Evolutionary conservation across 164 flowering plant genomes (phyloP), one percentile per base, ranked within the genome.

Genomic region (Aristolochia fimbriata): DNA sequence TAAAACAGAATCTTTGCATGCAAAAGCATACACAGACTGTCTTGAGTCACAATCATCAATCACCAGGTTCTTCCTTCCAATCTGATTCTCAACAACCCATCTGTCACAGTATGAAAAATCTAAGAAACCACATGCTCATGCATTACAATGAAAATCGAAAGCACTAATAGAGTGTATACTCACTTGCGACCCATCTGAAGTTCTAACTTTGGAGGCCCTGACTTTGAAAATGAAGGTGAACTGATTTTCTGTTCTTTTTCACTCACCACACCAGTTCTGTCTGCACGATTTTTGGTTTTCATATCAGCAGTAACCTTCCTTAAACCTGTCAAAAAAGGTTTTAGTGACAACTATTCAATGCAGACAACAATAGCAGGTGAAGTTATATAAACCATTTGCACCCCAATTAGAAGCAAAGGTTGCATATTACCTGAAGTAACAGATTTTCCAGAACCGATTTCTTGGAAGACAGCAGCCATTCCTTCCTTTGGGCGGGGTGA

Each of bases 21-120:
- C 96, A 80, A 62, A 94, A 49, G 85, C 68, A 78, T 94, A 91
- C 0, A 94, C 96, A 21, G 96, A 83, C 63, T 91, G 97, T 49
- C 79, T 91, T 58, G 99, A 62, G 77, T 91, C 99, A 80, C 99
- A 94, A 47, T 91, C 96, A 67, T 87, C 88, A 71, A 94, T 91
- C 33, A 85, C 84, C 72, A 94, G 76, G 68, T 81, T 68, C 74
- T 94, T 91, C 60, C 31, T 78, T 46, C 96, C 96, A 72, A 88
- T 87, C 70, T 94, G 99, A 74, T 94, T 86, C 81, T 94, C 99
- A 76, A 94, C 99, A 59, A 67, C 93, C 99, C 99, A 94, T 80
- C 99, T 94, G 76, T 58, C 53, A 71, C 30, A 25, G 64, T 21
- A 55, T 15, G 60, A 43, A 20, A 16, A 12, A 49, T 23, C 12